These are phyloP conservation scores for Cutaneotrichosporon sp. DNA, from an alignment of 1,284 basidiomycete genomes.

Conservation along the genomic window DNA sequence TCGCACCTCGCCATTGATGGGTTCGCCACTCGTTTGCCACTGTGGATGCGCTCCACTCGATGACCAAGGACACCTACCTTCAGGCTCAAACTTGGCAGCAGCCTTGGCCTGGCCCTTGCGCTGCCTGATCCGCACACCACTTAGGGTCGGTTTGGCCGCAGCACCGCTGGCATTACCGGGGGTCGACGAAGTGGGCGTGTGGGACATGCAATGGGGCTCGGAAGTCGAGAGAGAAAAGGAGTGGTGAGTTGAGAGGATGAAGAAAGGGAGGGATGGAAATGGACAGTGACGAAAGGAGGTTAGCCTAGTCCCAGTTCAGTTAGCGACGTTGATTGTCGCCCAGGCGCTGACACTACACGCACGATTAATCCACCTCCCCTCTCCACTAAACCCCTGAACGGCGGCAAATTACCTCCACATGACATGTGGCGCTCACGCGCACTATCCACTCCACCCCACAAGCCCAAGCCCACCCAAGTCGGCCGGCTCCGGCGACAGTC, in stretches of 20 bases:
- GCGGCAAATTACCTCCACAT: conserved; percentile 1
- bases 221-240: conserved; percentile 1
- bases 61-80: conserved; percentile 52
- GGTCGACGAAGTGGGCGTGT: conserved; percentile 48
- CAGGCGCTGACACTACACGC: too few species aligned
- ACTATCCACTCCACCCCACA: too few species aligned
- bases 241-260: neutral
- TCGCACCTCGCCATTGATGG: neutral
- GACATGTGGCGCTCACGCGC: neutral
- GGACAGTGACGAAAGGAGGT: neutral
- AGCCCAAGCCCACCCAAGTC: too few species aligned
- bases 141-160: conserved; percentile 54
- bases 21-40: neutral
- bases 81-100: conserved; percentile 60
- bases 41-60: neutral
- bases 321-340: too few species aligned
- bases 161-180: conserved; percentile 49
- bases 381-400: neutral
- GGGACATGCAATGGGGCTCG: conserved; percentile 49
- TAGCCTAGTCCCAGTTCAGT: too few species aligned
- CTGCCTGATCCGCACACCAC: conserved; percentile 57
- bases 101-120: conserved; percentile 56
- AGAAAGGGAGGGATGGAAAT: conserved; percentile 9
- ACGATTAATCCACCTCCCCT: too few species aligned
- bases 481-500: too few species aligned